A percentile compares a stretch with the other conserved stretches of the same genome.
Conservation (phyloP, 371 early-diverging fungal species). For the Smittium mucronatum region DNA sequence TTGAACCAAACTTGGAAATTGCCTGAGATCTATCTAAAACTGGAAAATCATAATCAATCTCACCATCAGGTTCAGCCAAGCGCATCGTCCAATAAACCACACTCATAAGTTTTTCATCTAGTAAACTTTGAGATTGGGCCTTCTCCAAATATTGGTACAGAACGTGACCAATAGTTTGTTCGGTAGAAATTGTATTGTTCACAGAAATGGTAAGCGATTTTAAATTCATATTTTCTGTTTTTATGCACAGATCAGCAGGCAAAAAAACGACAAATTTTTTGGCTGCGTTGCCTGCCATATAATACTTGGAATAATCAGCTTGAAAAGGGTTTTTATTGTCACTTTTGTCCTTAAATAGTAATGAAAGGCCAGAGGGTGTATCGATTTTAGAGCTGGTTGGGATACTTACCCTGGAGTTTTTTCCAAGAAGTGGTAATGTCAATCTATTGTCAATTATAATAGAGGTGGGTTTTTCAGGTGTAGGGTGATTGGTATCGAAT, state of each 20-base stretch:
- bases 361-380: no score
- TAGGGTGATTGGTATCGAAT: no score
- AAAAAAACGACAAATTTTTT: constrained; percentile 45
- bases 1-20: constrained; percentile 74
- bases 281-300: constrained; percentile 36
- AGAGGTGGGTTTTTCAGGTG: no score
- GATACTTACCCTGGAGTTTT: no score
- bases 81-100: constrained; percentile 66
- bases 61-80: constrained; percentile 90
- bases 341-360: no score
- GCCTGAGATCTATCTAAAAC: constrained; percentile 76
- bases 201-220: constrained; percentile 55
- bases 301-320: constrained; percentile 35
- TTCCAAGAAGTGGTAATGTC: no score
- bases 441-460: no score
- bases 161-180: constrained; percentile 80
- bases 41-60: constrained; percentile 90
- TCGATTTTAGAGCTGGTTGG: no score
- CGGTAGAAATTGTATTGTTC: constrained; percentile 69
- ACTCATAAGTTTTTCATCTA: constrained; percentile 46
- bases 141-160: constrained; percentile 68
- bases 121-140: constrained; percentile 46
- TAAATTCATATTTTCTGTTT: constrained; percentile 33
- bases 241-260: constrained; percentile 51
- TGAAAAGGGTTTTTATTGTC: constrained; percentile 65